Evolutionary conservation across 169 alveolate species (phyloP), one percentile per base, ranked within the genome.

Genomic region (Eimeria necatrix): DNA sequence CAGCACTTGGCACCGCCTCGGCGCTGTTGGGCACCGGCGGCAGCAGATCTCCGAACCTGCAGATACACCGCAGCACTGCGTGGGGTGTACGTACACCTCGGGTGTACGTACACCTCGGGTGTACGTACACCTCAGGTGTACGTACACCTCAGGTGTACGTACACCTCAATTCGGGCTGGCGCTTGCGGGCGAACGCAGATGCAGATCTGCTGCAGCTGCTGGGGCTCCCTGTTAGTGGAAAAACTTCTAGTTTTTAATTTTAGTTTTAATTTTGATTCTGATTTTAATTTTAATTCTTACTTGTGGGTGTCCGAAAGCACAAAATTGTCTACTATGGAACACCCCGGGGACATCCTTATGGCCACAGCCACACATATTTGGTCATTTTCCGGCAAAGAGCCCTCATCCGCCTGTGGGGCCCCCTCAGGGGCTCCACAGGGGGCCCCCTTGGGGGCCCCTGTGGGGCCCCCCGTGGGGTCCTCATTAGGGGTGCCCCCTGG

Each of bases 301-400:
- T 73, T n/a, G 48, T 73, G 52, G 5, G 83, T 73, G 20, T 73
- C 83, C n/a, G 83, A 73, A 9, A 73, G 83, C 7, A 73, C 52
- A 48, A 73, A 73, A 53, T 73, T 73, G 24, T 73, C 83, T 0
- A 73, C 83, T n/a, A 73, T 73, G 83, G 20, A 9, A 41, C 83
- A 73, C 16, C 24, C 83, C 7, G 83, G 52, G 16, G 83, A 14
- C 18, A 41, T 48, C 24, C 22, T 41, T 22, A 73, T 22, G 20
- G 83, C 83, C 24, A 73, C 83, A 73, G 83, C 24, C 3, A 73
- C 83, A 16, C 83, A 73, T 12, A 73, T 26, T 4, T 73, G 52
- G 20, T 73, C 83, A 41, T 73, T 73, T 12, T 7, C 12, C 24
- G 83, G 83, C 83, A 73, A 48, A 22, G 22, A 32, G 46, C 18